These are phyloP conservation scores for Calocybe gangraenosa DNA, from an alignment of 768 basidiomycete species.

Conservation along the genomic window DNA sequence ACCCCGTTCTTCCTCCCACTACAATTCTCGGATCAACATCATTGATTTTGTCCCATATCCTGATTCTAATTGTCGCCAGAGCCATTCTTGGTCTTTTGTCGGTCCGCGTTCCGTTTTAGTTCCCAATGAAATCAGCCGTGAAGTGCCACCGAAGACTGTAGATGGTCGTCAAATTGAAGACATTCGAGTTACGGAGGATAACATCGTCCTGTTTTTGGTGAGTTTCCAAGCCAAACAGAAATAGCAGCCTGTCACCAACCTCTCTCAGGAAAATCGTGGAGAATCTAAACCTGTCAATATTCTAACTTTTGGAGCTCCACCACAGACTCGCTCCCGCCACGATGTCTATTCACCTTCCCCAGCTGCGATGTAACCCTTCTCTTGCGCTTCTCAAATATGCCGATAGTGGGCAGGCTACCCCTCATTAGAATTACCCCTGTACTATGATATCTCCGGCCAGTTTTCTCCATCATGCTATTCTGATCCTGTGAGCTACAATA, in stretches of 20 bases:
- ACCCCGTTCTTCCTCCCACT: conserved; percentile 14
- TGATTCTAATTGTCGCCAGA: conserved; percentile 25
- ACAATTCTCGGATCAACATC: conserved; percentile 26
- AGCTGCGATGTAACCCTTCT: too few species aligned
- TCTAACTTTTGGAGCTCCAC: conserved; percentile 40
- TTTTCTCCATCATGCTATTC: too few species aligned
- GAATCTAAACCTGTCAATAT: conserved; percentile 39
- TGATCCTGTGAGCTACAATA: too few species aligned
- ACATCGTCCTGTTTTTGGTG: conserved; percentile 54
- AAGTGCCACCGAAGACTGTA: conserved; percentile 40
- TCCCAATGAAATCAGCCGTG: conserved; percentile 38
- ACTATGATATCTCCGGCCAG: too few species aligned
- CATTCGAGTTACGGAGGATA: conserved; percentile 56
- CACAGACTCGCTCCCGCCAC: conserved; percentile 22
- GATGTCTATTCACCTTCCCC: conserved; percentile 19
- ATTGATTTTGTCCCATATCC: conserved; percentile 45
- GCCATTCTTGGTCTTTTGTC: conserved; percentile 35
- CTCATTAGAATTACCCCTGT: too few species aligned
- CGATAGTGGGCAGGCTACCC: not conserved
- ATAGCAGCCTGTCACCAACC: conserved; percentile 1
- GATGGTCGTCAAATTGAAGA: conserved; percentile 43
- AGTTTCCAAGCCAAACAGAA: conserved; percentile 16
- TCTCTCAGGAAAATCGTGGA: conserved; percentile 31
- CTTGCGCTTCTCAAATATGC: not conserved
- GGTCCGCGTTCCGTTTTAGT: conserved; percentile 37